phyloP scores from a whole-genome alignment of 768 basidiomycete genomes.

The Boletus pseudo-olivaceus region DNA sequence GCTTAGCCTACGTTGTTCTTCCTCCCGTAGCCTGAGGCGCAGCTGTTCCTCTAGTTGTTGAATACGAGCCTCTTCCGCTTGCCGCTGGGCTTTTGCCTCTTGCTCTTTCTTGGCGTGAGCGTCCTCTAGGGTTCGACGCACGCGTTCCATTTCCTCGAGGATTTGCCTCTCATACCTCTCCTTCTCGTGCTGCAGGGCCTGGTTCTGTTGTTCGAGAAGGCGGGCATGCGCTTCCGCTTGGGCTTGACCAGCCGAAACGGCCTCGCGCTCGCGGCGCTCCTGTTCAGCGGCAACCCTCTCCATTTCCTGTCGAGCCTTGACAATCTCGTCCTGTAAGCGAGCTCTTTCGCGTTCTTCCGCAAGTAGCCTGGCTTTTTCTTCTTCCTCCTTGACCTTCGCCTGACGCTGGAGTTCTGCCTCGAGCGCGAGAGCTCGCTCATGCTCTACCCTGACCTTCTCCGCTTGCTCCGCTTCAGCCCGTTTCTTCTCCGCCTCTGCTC shows the following conservation, averaged over 20 bases:
- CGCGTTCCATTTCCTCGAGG: constrained; percentile 25
- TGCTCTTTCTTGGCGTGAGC: constrained; percentile 25
- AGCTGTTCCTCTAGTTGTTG: constrained; percentile 27
- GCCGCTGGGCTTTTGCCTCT: constrained; percentile 15
- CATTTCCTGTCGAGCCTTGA: constrained; percentile 25
- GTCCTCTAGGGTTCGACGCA: constrained; percentile 24
- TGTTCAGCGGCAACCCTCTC: constrained; percentile 23
- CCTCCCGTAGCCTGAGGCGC: constrained; percentile 27
- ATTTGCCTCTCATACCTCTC: constrained; percentile 23
- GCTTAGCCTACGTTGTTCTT: constrained; percentile 23
- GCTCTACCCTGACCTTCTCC: constrained; percentile 26
- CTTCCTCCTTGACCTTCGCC: constrained; percentile 22
- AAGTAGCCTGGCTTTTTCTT: constrained; percentile 19
- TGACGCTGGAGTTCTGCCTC: constrained; percentile 30
- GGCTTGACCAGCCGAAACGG: constrained; percentile 20
- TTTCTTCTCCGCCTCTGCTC: constrained; percentile 23
- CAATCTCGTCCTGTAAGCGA: constrained; percentile 29
- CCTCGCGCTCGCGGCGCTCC: constrained; percentile 26
- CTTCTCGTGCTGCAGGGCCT: constrained; percentile 22
- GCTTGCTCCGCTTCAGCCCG: constrained; percentile 22
- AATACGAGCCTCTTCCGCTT: constrained; percentile 25
- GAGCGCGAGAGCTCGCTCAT: constrained; percentile 29
- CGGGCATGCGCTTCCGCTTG: constrained; percentile 25
- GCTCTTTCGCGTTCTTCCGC: constrained; percentile 29
- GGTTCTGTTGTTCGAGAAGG: constrained; percentile 22